Conservation (phyloP, 176 grass and related monocot species). For the Musa itinerans region DNA sequence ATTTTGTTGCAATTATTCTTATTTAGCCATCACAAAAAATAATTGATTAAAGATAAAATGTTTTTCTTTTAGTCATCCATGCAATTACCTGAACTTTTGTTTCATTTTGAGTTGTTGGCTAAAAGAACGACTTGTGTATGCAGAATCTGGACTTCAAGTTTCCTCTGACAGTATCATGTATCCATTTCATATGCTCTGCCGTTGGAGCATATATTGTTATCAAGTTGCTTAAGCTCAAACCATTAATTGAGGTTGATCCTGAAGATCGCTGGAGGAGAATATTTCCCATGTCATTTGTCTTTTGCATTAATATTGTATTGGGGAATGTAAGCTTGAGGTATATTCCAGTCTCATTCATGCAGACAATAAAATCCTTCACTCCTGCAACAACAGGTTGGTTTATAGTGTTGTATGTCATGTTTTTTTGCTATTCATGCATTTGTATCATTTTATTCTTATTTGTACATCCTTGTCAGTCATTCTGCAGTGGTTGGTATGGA, state of each 20-base stretch:
- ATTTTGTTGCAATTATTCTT: background rate
- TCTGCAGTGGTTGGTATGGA: constrained; percentile 95
- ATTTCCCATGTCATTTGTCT: constrained; percentile 99
- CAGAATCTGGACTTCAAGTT: constrained; percentile 99
- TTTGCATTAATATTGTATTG: constrained; percentile 97
- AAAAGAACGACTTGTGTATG: background rate
- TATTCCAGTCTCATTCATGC: constrained; percentile 97
- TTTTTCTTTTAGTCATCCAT: background rate
- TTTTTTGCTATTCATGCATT: background rate
- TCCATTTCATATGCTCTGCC: constrained; percentile 96
- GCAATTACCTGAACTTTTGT: background rate
- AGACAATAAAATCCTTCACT: constrained; percentile 98
- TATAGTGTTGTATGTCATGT: background rate
- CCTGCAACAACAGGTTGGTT: constrained; percentile 83
- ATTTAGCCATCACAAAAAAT: background rate
- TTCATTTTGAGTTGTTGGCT: background rate
- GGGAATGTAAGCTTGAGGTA: constrained; percentile 92
- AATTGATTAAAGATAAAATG: background rate
- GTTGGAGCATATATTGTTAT: constrained; percentile 79
- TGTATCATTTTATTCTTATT: background rate
- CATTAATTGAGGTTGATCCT: constrained; percentile 65
- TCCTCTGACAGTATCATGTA: constrained; percentile 86
- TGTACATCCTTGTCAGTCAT: constrained; percentile 38
- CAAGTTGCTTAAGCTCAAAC: constrained; percentile 66
- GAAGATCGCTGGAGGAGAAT: constrained; percentile 93